A percentile compares a stretch with the other conserved stretches of the same genome.
Conservation (phyloP, 2,329 filamentous ascomycete species). For the Cladophialophora psammophila region DNA sequence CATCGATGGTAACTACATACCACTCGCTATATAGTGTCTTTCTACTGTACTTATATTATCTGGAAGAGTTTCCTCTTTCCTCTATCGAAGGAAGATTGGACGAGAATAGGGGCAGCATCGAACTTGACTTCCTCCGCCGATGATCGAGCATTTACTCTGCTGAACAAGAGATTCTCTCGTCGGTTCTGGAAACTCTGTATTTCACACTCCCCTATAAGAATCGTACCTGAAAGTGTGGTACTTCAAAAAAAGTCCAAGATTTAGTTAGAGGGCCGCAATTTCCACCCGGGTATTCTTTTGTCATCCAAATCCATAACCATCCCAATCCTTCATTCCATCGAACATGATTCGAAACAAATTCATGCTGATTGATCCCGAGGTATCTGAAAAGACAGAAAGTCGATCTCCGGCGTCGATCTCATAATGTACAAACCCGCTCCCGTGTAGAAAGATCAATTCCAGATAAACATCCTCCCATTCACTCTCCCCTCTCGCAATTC, state of each 20-base stretch:
- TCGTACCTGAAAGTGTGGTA: too few species aligned
- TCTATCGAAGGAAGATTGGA: too few species aligned
- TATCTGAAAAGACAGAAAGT: slow-evolving; percentile 2
- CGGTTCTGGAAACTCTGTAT: too few species aligned
- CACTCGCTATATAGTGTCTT: too few species aligned
- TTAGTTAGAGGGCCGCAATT: not conserved
- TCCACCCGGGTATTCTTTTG: not conserved
- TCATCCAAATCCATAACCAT: slow-evolving; percentile 2
- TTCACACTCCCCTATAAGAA: too few species aligned
- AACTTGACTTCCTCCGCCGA: too few species aligned
- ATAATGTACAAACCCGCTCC: slow-evolving; percentile 2
- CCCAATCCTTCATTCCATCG: not conserved
- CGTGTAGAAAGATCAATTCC: not conserved
- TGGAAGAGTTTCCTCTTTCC: too few species aligned
- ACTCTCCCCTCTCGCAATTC: not conserved
- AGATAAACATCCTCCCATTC: not conserved
- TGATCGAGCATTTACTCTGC: too few species aligned
- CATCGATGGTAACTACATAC: too few species aligned
- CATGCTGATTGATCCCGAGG: not conserved
- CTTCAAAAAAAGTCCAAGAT: not conserved
- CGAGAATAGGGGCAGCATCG: too few species aligned
- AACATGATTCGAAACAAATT: not conserved
- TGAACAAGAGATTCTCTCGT: too few species aligned
- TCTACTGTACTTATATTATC: too few species aligned
- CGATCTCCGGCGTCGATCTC: not conserved